These are phyloP conservation scores for Solanum hybrid DNA, from an alignment of 305 asterid species.

Conservation along the genomic window DNA sequence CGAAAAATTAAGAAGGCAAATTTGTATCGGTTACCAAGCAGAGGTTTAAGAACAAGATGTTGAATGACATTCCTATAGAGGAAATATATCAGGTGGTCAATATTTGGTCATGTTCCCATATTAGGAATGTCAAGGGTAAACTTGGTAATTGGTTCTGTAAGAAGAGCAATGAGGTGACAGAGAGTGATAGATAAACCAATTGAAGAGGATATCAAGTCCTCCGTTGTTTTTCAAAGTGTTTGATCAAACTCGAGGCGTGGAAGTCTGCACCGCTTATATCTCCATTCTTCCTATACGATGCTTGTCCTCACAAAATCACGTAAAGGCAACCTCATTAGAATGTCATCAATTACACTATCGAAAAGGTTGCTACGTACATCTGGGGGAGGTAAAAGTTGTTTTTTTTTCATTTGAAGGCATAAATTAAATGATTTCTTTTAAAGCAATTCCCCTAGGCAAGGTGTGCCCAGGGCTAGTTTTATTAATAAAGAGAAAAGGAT, in stretches of 20 bases:
- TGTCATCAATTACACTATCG: too few species aligned
- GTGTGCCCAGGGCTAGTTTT: too few species aligned
- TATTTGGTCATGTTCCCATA: neutral
- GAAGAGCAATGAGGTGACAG: neutral
- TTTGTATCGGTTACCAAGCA: neutral
- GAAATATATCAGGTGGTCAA: neutral
- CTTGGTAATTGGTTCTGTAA: slow-evolving; percentile 2
- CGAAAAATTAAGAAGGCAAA: neutral
- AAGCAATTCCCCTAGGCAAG: too few species aligned
- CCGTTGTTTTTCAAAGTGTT: neutral
- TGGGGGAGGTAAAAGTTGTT: too few species aligned
- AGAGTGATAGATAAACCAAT: neutral
- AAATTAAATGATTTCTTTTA: too few species aligned
- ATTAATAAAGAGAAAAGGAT: too few species aligned
- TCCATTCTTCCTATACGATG: too few species aligned
- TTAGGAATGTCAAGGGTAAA: neutral
- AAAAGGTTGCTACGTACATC: too few species aligned
- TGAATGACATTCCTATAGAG: neutral
- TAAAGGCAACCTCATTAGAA: too few species aligned
- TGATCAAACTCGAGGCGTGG: neutral
- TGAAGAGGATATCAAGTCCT: neutral
- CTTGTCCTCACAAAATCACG: too few species aligned
- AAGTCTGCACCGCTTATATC: too few species aligned
- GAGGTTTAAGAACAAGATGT: neutral
- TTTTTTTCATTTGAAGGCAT: too few species aligned